Evolutionary conservation across 805 yeast genomes (phyloP).

Genomic region (Saccharomycopsis sp.): DNA sequence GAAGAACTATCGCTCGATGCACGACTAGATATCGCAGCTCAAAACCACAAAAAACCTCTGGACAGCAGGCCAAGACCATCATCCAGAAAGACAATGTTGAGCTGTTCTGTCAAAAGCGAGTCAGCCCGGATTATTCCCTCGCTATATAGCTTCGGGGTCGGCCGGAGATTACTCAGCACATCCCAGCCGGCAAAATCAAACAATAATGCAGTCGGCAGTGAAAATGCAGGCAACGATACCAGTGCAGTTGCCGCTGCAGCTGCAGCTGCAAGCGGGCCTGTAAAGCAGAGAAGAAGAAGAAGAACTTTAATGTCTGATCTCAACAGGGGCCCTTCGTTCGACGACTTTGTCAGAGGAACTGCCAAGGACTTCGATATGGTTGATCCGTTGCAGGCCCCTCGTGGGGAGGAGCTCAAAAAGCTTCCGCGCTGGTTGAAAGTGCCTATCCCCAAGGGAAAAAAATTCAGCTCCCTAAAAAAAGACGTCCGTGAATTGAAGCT

Average conservation of each 20-base stretch:
- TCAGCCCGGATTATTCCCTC: not conserved
- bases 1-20: not conserved
- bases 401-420: slow-evolving; percentile 59
- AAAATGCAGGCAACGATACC: not conserved
- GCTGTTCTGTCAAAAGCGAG: not conserved
- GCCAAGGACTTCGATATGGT: slow-evolving; percentile 50
- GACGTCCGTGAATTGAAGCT: slow-evolving; percentile 85
- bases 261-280: not conserved
- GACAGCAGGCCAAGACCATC: too few relatives aligned
- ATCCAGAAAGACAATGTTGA: not conserved
- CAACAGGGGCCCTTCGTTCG: slow-evolving; percentile 76
- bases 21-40: not conserved
- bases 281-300: slow-evolving; percentile 6
- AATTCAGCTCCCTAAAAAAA: slow-evolving; percentile 69
- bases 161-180: not conserved
- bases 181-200: not conserved
- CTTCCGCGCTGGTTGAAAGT: slow-evolving; percentile 93
- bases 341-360: slow-evolving; percentile 78
- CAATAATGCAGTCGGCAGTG: not conserved
- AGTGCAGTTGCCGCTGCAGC: not conserved
- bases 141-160: not conserved
- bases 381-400: slow-evolving; percentile 75
- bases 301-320: slow-evolving; percentile 10
- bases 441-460: slow-evolving; percentile 92
- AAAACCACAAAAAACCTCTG: too few relatives aligned